phyloP scores from a whole-genome alignment of 805 yeast species.

The Yamadazyma sp. region DNA sequence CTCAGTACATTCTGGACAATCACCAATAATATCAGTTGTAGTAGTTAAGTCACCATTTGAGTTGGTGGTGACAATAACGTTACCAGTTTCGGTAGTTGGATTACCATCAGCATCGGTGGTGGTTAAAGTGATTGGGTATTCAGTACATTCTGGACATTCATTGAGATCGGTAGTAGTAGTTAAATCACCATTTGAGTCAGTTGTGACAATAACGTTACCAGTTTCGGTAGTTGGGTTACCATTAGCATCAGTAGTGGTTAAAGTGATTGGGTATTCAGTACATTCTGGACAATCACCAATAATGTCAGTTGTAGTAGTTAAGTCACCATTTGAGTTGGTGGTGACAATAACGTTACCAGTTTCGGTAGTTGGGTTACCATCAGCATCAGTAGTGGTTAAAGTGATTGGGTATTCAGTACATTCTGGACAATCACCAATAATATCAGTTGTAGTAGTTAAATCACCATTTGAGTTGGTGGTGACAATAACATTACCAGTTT shows the following conservation, averaged over 20 bases:
- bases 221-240: constrained; percentile 11
- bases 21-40: background rate
- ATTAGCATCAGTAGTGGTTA: constrained; percentile 9
- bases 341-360: constrained; percentile 16
- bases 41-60: constrained; percentile 9
- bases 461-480: constrained; percentile 14
- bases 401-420: constrained; percentile 11
- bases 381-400: too few relatives aligned
- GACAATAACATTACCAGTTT: constrained; percentile 12
- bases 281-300: constrained; percentile 6
- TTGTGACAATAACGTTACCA: constrained; percentile 14
- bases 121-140: constrained; percentile 9
- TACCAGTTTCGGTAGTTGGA: constrained; percentile 5
- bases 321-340: constrained; percentile 15
- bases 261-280: constrained; percentile 11
- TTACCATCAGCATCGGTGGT: constrained; percentile 6
- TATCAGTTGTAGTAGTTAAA: too few relatives aligned
- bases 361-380: constrained; percentile 7
- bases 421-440: constrained; percentile 9
- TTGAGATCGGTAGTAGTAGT: constrained; percentile 5
- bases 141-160: constrained; percentile 13
- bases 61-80: constrained; percentile 12
- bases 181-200: constrained; percentile 8
- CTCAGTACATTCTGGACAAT: constrained; percentile 8
- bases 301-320: too few relatives aligned